Conservation (phyloP, 163 green algal genomes). For the Chlorella variabilis region DNA sequence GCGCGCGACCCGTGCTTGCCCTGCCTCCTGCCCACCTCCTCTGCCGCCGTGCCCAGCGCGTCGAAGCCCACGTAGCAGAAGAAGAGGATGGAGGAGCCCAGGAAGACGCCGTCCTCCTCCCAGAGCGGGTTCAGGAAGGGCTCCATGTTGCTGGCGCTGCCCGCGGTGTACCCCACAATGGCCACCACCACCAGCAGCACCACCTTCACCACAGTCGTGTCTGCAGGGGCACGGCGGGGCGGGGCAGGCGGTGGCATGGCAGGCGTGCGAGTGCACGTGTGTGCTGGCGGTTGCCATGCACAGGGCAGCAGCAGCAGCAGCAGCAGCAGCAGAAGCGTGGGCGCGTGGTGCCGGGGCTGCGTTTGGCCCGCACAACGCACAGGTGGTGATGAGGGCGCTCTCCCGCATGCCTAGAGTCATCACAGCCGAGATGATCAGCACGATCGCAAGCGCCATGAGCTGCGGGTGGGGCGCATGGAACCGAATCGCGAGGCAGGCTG, state of each 20-base stretch:
- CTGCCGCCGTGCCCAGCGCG: constrained; percentile 39
- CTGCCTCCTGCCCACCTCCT: constrained; percentile 50
- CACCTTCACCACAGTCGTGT: constrained; percentile 31
- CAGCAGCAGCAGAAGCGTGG: too few species aligned
- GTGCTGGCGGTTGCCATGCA: too few species aligned
- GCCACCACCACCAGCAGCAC: constrained; percentile 32
- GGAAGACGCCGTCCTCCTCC: constrained; percentile 30
- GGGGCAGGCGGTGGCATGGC: too few species aligned
- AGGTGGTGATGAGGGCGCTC: constrained; percentile 17
- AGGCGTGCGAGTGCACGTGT: too few species aligned
- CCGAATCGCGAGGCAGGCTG: too few species aligned
- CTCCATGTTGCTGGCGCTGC: not conserved
- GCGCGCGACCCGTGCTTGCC: too few species aligned
- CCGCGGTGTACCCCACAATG: constrained; percentile 29
- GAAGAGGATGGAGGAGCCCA: constrained; percentile 24
- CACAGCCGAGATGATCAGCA: constrained; percentile 19
- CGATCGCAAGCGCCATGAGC: constrained; percentile 29
- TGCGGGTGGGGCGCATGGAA: too few species aligned
- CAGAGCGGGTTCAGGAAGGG: constrained; percentile 15
- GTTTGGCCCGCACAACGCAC: too few species aligned
- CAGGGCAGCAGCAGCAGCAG: too few species aligned
- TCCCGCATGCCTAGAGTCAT: constrained; percentile 31
- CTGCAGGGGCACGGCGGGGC: too few species aligned
- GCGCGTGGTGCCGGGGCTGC: too few species aligned
- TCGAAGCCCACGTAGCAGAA: constrained; percentile 49